These are phyloP conservation scores for Nakazawaea siamensis DNA, from an alignment of 805 yeast species.

Conservation along the genomic window DNA sequence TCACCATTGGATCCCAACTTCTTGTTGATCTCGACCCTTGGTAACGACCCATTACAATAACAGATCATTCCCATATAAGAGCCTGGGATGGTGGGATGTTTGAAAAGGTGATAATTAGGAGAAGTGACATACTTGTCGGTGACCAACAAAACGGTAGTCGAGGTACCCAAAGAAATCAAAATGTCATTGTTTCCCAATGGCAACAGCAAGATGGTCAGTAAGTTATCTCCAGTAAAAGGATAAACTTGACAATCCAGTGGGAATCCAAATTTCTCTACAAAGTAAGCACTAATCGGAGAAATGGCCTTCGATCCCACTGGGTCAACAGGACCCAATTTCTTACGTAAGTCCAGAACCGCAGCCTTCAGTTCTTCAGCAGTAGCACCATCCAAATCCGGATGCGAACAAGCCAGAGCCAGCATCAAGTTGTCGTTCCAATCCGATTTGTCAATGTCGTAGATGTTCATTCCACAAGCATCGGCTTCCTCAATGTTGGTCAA, in stretches of 20 bases:
- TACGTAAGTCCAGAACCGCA: constrained; percentile 32
- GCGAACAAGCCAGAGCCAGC: constrained; percentile 44
- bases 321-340: constrained; percentile 41
- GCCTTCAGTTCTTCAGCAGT: constrained; percentile 14
- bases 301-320: constrained; percentile 39
- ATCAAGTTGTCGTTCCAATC: constrained; percentile 51
- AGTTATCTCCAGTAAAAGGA: constrained; percentile 85
- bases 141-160: constrained; percentile 80
- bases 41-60: constrained; percentile 84
- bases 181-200: constrained; percentile 74
- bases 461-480: constrained; percentile 91
- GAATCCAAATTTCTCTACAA: constrained; percentile 58
- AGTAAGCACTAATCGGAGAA: constrained; percentile 53
- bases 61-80: constrained; percentile 94
- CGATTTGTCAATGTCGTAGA: constrained; percentile 60
- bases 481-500: constrained; percentile 65
- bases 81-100: constrained; percentile 71
- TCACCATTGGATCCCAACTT: constrained; percentile 32
- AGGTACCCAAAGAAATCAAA: constrained; percentile 78
- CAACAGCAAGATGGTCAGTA: constrained; percentile 79
- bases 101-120: constrained; percentile 75
- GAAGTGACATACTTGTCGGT: constrained; percentile 75
- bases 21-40: constrained; percentile 72
- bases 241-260: constrained; percentile 46
- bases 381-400: constrained; percentile 31